A percentile compares a stretch with the other conserved stretches of the same genome.
These are phyloP conservation scores for Didymella segeticola DNA, from an alignment of 2,329 filamentous ascomycete species.

Conservation along the genomic window DNA sequence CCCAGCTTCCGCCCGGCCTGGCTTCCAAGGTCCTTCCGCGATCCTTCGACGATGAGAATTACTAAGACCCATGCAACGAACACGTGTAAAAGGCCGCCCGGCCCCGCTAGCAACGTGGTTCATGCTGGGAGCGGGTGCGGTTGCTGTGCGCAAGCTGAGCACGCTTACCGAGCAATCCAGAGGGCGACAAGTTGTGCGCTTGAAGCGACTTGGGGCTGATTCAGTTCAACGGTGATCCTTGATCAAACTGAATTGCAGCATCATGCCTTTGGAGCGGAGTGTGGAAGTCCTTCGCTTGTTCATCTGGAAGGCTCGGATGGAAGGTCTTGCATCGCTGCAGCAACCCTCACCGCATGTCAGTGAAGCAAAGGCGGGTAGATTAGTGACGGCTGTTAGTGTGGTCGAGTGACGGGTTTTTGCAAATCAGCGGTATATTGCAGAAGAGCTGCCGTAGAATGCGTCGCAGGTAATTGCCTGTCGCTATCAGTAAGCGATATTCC, in stretches of 20 bases:
- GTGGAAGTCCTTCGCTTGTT: neutral
- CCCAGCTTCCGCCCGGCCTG: slow-evolving; percentile 12
- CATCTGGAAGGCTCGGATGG: neutral
- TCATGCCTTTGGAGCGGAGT: neutral
- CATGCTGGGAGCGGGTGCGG: slow-evolving; percentile 2
- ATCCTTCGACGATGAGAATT: slow-evolving; percentile 2
- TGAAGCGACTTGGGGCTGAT: neutral
- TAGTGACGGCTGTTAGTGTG: neutral
- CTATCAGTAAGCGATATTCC: no score
- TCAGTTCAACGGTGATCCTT: slow-evolving; percentile 3
- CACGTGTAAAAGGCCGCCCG: neutral
- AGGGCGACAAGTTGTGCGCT: neutral
- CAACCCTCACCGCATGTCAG: slow-evolving; percentile 14
- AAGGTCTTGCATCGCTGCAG: slow-evolving; percentile 12
- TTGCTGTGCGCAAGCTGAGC: neutral
- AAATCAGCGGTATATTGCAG: neutral
- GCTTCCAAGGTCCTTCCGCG: slow-evolving; percentile 14
- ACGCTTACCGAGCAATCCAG: neutral
- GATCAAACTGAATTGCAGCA: neutral
- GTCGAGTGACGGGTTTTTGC: neutral
- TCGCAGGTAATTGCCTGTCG: no score
- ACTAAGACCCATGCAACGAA: neutral
- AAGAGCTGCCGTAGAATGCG: neutral
- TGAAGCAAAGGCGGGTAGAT: neutral
- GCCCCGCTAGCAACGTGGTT: slow-evolving; percentile 6